phyloP scores from a whole-genome alignment of 495 filamentous ascomycete species.

The Jackrogersella multiformis region DNA sequence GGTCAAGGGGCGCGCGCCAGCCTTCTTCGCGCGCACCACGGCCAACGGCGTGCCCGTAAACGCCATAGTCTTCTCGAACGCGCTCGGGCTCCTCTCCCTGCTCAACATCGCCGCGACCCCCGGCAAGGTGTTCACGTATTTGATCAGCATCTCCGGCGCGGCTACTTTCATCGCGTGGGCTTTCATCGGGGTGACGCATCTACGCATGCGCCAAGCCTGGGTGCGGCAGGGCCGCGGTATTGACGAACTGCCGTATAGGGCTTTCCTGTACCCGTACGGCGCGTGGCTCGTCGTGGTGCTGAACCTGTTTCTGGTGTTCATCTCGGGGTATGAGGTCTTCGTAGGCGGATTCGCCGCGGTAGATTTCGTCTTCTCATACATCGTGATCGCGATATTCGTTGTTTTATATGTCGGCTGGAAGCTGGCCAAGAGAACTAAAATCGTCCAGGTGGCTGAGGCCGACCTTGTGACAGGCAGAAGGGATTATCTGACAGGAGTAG shows the following conservation, averaged over 20 bases:
- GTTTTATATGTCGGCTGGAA: constrained; percentile 66
- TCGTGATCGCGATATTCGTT: constrained; percentile 66
- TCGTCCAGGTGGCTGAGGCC: constrained; percentile 58
- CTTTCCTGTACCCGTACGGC: constrained; percentile 67
- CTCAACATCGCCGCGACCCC: constrained; percentile 66
- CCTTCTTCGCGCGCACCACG: constrained; percentile 60
- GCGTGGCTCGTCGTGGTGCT: constrained; percentile 65
- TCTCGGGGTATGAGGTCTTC: constrained; percentile 54
- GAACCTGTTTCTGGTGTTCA: constrained; percentile 63
- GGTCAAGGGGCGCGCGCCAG: constrained; percentile 63
- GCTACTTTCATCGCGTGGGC: constrained; percentile 71
- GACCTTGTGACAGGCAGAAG: constrained; percentile 68
- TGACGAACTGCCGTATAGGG: constrained; percentile 66
- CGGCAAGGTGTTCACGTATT: constrained; percentile 62
- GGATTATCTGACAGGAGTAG: constrained; percentile 6
- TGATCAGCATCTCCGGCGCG: constrained; percentile 64
- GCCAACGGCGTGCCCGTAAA: constrained; percentile 62
- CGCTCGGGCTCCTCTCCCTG: constrained; percentile 65
- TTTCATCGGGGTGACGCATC: constrained; percentile 64
- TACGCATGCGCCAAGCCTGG: constrained; percentile 68
- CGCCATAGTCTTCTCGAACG: constrained; percentile 60
- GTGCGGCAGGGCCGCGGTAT: constrained; percentile 62
- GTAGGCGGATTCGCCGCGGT: constrained; percentile 62
- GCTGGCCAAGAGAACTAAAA: constrained; percentile 54
- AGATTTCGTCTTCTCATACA: constrained; percentile 55